Base-by-base conservation (phyloP, 1,284 basidiomycete species). In the Mycosarcoma mackinlayi region DNA sequence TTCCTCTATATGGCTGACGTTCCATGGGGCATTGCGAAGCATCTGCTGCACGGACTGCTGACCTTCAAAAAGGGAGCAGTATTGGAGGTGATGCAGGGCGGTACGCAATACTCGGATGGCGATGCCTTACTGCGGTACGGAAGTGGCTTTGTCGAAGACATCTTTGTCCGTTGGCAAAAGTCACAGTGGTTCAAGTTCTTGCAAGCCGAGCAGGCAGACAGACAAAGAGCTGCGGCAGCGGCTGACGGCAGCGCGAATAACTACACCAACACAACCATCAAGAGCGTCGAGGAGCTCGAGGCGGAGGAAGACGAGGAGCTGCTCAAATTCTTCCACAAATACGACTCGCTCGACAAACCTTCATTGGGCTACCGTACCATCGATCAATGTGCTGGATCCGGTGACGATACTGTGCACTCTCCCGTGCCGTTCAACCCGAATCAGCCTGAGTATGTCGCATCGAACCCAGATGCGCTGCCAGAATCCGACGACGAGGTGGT, bases 341-440 rank as follows among this genome's bases (percentile, higher is more conserved):
- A 71, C 58, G 69, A 72, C 23, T 63, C 63, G 44, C 51, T 61
- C 23, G 66, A 61, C 19, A 53, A 54, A 25, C 59, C 75, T 7
- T 77, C 77, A 18, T 49, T 82, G 0, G 80, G 80, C n/a, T 82
- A 82, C 37, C 73, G 79, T n/a, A 82, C 80, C n/a, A 69, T 73
- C 5, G 80, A 81, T 54, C 58, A 51, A 18, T 77, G 70, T 42
- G 47, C 57, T 0, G 76, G 73, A 3, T 14, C 34, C 7, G 79
- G 79, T n/a, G 79, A 81, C 55, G 79, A 81, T 18, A 81, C 78
- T 6, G 48, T 62, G 30, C 80, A 65, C 54, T 76, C 67, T 23
- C 73, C 58, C 0, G n/a, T 75, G 10, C 73, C 75, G 13, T 77
- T 73, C 45, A 49, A 50, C 14, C 63, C 59, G 16, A 50, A 62